phyloP scores from a whole-genome alignment of 768 basidiomycete species.

The Auricularia sp. region DNA sequence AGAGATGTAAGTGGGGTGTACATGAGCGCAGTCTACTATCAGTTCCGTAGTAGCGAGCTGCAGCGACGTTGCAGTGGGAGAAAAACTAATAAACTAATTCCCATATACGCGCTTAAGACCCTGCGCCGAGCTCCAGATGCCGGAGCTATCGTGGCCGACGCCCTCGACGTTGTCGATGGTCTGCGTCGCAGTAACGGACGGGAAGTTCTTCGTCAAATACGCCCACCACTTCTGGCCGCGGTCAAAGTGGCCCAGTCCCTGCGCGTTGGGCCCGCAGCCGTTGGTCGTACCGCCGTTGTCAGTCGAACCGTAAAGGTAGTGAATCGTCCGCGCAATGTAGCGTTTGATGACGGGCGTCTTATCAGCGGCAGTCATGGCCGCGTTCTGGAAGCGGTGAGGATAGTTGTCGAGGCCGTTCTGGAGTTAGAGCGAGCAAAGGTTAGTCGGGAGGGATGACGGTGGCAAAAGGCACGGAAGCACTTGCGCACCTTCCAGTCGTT shows the following conservation, averaged over 20 bases:
- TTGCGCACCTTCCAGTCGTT: not conserved
- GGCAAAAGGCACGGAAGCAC: not conserved
- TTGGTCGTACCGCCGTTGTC: not conserved
- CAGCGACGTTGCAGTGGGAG: too few relatives aligned
- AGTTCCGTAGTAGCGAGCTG: too few relatives aligned
- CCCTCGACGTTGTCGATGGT: not conserved
- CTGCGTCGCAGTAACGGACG: not conserved
- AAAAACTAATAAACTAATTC: not conserved
- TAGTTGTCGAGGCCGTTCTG: constrained; percentile 1
- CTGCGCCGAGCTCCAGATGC: not conserved
- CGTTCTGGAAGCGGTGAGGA: not conserved
- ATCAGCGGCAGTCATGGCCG: not conserved
- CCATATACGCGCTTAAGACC: not conserved
- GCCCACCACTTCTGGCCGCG: constrained; percentile 2
- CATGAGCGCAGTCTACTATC: too few relatives aligned
- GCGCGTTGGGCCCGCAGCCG: not conserved
- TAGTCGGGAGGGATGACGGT: too few relatives aligned
- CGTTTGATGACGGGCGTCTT: not conserved
- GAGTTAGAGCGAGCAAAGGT: too few relatives aligned
- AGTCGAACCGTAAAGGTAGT: not conserved
- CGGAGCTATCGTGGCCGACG: not conserved
- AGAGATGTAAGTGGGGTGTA: too few relatives aligned
- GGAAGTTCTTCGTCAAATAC: not conserved
- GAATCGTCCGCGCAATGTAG: not conserved
- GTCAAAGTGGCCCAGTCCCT: not conserved